Evolutionary conservation across 768 basidiomycete species (phyloP), one percentile per base, ranked within the genome.

Genomic region (Russula virescens): DNA sequence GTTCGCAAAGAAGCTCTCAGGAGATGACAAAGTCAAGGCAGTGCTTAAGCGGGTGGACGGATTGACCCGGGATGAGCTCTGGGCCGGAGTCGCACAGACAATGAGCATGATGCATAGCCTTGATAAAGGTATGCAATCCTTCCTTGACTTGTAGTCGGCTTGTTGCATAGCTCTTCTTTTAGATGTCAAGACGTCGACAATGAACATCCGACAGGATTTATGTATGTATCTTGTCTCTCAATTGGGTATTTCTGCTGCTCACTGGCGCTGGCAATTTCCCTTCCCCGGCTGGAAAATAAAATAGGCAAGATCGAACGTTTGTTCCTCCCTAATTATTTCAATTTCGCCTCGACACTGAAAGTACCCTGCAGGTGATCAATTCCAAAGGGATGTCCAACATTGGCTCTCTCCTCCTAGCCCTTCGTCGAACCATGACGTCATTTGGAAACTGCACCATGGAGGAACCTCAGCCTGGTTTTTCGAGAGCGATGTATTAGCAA

Each of bases 231-330:
- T 4, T 53, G 16, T n/a, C 6, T 4, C 16, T 1, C 4, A 23
- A 2, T 19, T 8, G 45, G n/a, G 3, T 1, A 21, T 21, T 40
- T n/a, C 19, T 14, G n/a, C 16, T 18, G 5, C n/a, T 53, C 14
- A 53, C 8, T n/a, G 5, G 1, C 11, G 52, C 40, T 14, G 5
- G 19, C 19, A 62, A 49, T 57, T 2, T n/a, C 18, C 14, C 51
- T 62, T 25, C 61, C 57, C 16, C 16, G 45, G 5, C 21, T 21
- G 34, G 23, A 19, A 26, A 51, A 8, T 6, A 31, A 57, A 4
- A 57, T 57, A 16, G 52, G 52, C 43, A 46, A 46, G 43, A 46
- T 62, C 31, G 38, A 63, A 53, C 61, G 62, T 63, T 25, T 7
- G 56, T 52, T 21, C 23, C 19, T 25, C 8, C 19, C n/a, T 2